These are phyloP conservation scores for Fraxinus albicans DNA, from an alignment of 305 asterid species.

Conservation along the genomic window DNA sequence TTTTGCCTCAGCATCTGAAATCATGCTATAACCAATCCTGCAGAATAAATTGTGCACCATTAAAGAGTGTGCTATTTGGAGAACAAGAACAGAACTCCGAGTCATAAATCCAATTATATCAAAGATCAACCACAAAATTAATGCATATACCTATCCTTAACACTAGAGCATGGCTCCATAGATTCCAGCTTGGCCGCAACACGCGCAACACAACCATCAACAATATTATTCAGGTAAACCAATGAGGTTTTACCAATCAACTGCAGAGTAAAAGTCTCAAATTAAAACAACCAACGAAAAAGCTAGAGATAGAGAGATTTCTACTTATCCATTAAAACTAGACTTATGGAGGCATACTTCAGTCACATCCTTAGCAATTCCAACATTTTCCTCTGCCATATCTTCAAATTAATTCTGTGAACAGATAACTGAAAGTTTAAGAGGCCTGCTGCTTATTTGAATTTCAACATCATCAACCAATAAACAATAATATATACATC, in stretches of 20 bases:
- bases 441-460: not conserved
- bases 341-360: not conserved
- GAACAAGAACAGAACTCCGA: not conserved
- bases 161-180: slow-evolving; percentile 51
- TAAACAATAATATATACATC: not conserved
- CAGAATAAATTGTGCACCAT: not conserved
- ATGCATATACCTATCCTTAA: slow-evolving; percentile 37
- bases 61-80: not conserved
- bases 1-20: slow-evolving; percentile 29
- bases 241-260: slow-evolving; percentile 27
- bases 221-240: slow-evolving; percentile 31
- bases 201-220: slow-evolving; percentile 37
- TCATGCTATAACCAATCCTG: slow-evolving; percentile 41
- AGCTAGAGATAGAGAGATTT: not conserved
- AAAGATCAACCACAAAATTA: not conserved
- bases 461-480: not conserved
- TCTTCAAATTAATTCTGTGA: not conserved
- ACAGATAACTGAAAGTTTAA: not conserved
- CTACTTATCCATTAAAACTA: not conserved
- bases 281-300: not conserved
- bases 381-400: not conserved
- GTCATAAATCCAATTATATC: not conserved
- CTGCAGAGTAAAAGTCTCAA: not conserved
- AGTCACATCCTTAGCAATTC: slow-evolving; percentile 2
- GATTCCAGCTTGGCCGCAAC: slow-evolving; percentile 45